Conservation (phyloP, 164 flowering plant genomes). For the Akebia trifoliata region DNA sequence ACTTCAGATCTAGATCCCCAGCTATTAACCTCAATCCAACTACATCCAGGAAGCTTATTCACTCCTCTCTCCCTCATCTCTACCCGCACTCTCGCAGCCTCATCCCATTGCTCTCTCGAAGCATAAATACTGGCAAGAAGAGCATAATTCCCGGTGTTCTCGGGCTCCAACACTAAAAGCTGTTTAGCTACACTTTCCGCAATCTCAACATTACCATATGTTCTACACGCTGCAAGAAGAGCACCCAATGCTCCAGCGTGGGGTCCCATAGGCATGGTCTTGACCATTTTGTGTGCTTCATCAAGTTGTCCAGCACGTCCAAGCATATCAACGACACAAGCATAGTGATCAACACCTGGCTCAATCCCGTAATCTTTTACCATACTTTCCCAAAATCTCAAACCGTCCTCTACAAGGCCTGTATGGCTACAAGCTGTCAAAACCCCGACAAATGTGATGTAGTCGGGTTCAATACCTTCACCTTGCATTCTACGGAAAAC, state of each 20-base stretch:
- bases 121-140: slow-evolving; percentile 35
- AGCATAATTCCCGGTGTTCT: slow-evolving; percentile 34
- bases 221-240: slow-evolving; percentile 33
- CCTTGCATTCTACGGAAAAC: slow-evolving; percentile 23
- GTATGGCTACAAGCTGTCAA: slow-evolving; percentile 36
- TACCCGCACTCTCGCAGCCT: slow-evolving; percentile 24
- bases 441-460: slow-evolving; percentile 35
- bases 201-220: slow-evolving; percentile 30
- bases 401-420: slow-evolving; percentile 35
- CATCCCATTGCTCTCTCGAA: slow-evolving; percentile 24
- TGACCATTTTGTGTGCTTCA: slow-evolving; percentile 26
- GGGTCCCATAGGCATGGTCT: slow-evolving; percentile 30
- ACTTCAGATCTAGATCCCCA: not conserved
- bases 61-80: slow-evolving; percentile 20
- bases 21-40: slow-evolving; percentile 24
- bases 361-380: slow-evolving; percentile 26
- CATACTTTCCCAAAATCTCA: slow-evolving; percentile 35
- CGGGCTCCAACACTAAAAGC: slow-evolving; percentile 30
- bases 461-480: slow-evolving; percentile 26
- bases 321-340: slow-evolving; percentile 39
- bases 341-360: slow-evolving; percentile 35
- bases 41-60: slow-evolving; percentile 29
- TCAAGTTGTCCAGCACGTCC: slow-evolving; percentile 32
- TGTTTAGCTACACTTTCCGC: slow-evolving; percentile 28
- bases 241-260: slow-evolving; percentile 37